Evolutionary conservation across 208 protist species (phyloP).

Genomic region (Leishmania aethiopica): DNA sequence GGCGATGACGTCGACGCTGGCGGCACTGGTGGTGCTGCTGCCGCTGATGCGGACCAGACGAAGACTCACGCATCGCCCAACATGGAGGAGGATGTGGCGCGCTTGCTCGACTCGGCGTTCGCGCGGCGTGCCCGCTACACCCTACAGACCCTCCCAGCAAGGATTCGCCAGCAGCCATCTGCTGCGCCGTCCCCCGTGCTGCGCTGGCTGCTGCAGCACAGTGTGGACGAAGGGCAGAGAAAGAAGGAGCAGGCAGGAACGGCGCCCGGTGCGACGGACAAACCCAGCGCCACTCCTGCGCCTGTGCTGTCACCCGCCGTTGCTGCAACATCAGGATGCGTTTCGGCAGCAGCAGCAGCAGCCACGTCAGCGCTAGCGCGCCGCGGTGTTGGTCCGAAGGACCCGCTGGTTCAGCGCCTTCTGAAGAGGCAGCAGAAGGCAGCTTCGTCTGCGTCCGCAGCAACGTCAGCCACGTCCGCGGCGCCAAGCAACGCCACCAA

Average conservation of each 20-base stretch:
- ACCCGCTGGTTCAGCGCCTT: slow-evolving; percentile 61
- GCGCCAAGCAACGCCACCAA: background rate
- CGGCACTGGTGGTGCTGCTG: background rate
- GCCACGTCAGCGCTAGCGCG: slow-evolving; percentile 39
- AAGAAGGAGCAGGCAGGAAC: background rate
- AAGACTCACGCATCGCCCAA: background rate
- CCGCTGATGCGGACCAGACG: background rate
- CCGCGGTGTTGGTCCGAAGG: slow-evolving; percentile 59
- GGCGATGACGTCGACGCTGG: slow-evolving; percentile 14
- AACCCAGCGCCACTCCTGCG: background rate
- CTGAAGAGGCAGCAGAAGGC: slow-evolving; percentile 37
- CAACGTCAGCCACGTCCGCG: slow-evolving; percentile 8
- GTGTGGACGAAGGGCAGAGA: background rate
- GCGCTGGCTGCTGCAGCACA: slow-evolving; percentile 33
- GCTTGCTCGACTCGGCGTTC: slow-evolving; percentile 43
- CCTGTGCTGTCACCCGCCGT: background rate
- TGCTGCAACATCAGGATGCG: background rate
- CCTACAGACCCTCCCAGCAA: slow-evolving; percentile 11
- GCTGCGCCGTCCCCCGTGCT: slow-evolving; percentile 49
- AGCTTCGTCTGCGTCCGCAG: background rate
- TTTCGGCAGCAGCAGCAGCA: background rate
- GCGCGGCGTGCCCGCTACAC: slow-evolving; percentile 1
- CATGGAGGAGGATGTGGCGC: background rate
- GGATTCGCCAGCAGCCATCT: slow-evolving; percentile 31
- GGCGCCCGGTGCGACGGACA: background rate